Evolutionary conservation across 1,139 yeast genomes (phyloP).

Genomic region (Magnusiomyces magnusii): DNA sequence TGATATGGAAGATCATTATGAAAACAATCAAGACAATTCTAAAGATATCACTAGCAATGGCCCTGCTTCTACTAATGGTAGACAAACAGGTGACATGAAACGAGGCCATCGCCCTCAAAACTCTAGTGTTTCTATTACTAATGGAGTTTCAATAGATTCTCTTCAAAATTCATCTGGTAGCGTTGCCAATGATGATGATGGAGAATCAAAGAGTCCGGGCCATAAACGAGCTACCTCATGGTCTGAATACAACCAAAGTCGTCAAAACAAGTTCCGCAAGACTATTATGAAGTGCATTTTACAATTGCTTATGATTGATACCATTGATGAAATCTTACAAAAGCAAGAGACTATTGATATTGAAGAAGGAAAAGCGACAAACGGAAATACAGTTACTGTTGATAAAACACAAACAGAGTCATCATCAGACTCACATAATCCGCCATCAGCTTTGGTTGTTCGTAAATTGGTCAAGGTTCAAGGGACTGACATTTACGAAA

Average conservation of each 20-base stretch:
- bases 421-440: background rate
- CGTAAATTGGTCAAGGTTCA: conserved; percentile 3
- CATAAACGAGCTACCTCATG: conserved; percentile 9
- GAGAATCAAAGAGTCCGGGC: background rate
- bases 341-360: conserved; percentile 40
- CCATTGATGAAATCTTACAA: conserved; percentile 69
- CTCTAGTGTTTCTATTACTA: background rate
- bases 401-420: background rate
- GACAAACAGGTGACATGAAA: background rate
- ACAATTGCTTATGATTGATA: conserved; percentile 82
- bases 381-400: background rate
- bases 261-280: conserved; percentile 47
- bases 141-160: background rate
- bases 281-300: conserved; percentile 90
- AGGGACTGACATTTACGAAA: conserved; percentile 45
- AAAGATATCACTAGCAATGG: background rate
- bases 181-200: conserved; percentile 2
- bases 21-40: conserved; percentile 10
- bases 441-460: conserved; percentile 5
- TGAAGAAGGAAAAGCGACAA: background rate
- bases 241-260: conserved; percentile 9
- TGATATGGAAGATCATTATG: conserved; percentile 23
- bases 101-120: background rate
- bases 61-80: background rate
- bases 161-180: conserved; percentile 1